Percentiles rank a stretch among this genome's conserved stretches.
These are phyloP conservation scores for Solanum hybrid DNA, from an alignment of 305 asterid genomes.

Conservation along the genomic window DNA sequence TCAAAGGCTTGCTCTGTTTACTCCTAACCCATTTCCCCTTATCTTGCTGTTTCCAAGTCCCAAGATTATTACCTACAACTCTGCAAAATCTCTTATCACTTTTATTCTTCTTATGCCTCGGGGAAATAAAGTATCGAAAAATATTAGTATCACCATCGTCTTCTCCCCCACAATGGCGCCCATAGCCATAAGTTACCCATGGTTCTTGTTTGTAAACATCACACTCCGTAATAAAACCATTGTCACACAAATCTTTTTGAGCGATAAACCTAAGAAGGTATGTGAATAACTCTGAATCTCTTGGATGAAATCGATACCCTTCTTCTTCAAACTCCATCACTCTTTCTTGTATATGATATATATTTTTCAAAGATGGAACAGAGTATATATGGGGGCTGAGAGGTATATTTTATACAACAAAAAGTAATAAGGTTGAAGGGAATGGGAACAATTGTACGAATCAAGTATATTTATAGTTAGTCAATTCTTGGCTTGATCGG, in stretches of 20 bases:
- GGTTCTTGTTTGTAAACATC: neutral
- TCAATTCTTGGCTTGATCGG: neutral
- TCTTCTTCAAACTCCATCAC: neutral
- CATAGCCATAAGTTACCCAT: neutral
- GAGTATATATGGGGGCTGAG: neutral
- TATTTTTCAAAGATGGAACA: neutral
- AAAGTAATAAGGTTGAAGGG: neutral
- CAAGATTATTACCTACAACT: neutral
- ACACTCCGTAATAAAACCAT: neutral
- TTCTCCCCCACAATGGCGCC: neutral
- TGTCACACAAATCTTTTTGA: neutral
- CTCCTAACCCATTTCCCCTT: neutral
- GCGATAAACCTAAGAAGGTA: neutral
- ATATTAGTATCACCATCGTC: neutral
- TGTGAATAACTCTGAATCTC: neutral
- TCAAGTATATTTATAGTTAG: neutral
- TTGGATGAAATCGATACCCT: neutral
- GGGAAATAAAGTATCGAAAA: neutral
- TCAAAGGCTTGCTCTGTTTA: neutral
- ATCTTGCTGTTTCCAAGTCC: neutral
- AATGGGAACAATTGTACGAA: neutral
- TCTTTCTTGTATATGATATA: neutral
- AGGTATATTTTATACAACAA: neutral
- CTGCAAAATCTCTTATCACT: too few species aligned
- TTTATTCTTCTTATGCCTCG: neutral